Evolutionary conservation across 2,329 filamentous ascomycete species (phyloP).

Genomic region (Apiospora malaysiana): DNA sequence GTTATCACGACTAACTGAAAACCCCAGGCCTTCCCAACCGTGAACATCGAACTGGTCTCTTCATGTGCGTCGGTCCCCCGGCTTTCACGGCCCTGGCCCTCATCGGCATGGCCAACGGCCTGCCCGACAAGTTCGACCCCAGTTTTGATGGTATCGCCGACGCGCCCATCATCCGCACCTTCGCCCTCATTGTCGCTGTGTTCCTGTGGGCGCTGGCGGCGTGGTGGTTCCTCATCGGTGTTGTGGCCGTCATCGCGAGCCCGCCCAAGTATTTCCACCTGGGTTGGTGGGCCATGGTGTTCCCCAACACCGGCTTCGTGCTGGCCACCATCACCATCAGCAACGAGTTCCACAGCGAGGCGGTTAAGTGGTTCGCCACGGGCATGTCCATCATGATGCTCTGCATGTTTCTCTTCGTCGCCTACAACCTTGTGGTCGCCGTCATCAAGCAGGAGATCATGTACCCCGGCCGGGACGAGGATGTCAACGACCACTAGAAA

Average conservation of each 20-base stretch:
- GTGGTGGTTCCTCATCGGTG: slow-evolving; percentile 63
- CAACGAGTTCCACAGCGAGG: slow-evolving; percentile 51
- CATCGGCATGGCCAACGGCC: slow-evolving; percentile 66
- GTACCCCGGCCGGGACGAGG: slow-evolving; percentile 61
- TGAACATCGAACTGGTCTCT: slow-evolving; percentile 72
- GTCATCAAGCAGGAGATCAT: slow-evolving; percentile 60
- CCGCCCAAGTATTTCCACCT: slow-evolving; percentile 61
- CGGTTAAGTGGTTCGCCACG: slow-evolving; percentile 53
- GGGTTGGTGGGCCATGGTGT: slow-evolving; percentile 69
- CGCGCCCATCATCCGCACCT: slow-evolving; percentile 49
- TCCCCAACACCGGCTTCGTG: slow-evolving; percentile 66
- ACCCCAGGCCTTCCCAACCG: slow-evolving; percentile 60
- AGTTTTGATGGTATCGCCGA: slow-evolving; percentile 51
- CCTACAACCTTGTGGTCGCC: slow-evolving; percentile 52
- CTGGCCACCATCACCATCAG: slow-evolving; percentile 62
- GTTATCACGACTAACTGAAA: slow-evolving; percentile 19
- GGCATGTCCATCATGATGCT: slow-evolving; percentile 56
- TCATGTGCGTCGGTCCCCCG: slow-evolving; percentile 78
- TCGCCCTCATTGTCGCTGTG: slow-evolving; percentile 56
- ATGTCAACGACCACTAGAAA: slow-evolving; percentile 52
- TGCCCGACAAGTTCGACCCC: slow-evolving; percentile 54
- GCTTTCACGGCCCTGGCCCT: slow-evolving; percentile 63
- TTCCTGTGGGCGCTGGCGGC: slow-evolving; percentile 68
- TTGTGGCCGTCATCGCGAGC: slow-evolving; percentile 45
- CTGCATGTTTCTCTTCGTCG: slow-evolving; percentile 49